Conservation (phyloP, 331 rosid species). For the Cydonia oblonga region DNA sequence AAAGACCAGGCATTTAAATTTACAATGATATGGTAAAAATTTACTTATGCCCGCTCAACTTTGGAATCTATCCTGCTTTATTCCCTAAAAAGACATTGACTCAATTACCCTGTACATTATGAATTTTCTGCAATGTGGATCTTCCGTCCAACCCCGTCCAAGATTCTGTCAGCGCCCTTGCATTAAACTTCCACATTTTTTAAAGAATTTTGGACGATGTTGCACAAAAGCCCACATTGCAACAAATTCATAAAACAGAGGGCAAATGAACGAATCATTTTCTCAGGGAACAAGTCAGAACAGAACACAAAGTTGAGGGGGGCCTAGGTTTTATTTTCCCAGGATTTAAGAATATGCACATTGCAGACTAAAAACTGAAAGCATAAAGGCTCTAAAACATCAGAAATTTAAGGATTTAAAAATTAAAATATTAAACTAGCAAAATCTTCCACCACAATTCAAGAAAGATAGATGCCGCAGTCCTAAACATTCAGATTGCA, state of each 20-base stretch:
- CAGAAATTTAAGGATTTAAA: not conserved
- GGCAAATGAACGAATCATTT: not conserved
- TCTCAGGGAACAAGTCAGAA: not conserved
- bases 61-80: not conserved
- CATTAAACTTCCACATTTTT: not conserved
- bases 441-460: not conserved
- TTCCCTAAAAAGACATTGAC: not conserved
- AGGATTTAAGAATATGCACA: not conserved
- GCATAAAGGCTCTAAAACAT: slow-evolving; percentile 6
- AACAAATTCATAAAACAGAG: not conserved
- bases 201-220: not conserved
- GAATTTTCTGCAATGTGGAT: not conserved
- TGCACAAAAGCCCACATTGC: not conserved
- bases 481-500: slow-evolving; percentile 12
- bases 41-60: not conserved
- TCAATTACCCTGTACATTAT: not conserved
- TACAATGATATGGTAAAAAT: not conserved
- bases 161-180: not conserved
- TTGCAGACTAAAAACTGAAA: slow-evolving; percentile 6
- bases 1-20: no score
- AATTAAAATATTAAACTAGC: not conserved
- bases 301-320: not conserved
- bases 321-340: not conserved
- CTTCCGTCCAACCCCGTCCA: not conserved
- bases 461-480: slow-evolving; percentile 3